phyloP scores from a whole-genome alignment of 768 basidiomycete genomes.

The Ramaria sp. region DNA sequence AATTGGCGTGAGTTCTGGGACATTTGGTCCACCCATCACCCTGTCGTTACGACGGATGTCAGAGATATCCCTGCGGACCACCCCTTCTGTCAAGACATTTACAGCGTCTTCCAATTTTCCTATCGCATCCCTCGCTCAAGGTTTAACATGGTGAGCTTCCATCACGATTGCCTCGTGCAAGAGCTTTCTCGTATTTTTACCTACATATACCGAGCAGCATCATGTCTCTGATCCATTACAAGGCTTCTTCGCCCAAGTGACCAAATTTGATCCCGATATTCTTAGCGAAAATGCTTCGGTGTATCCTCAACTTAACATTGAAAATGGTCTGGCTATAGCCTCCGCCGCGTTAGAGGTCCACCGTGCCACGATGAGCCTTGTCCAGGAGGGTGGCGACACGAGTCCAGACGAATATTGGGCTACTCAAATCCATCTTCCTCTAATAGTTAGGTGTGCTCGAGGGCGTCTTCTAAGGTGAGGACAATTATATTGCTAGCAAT shows the following conservation, averaged over 20 bases:
- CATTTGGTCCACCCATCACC: background rate
- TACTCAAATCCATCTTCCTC: background rate
- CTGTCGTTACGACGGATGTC: background rate
- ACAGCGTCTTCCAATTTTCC: background rate
- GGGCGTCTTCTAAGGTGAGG: background rate
- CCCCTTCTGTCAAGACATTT: background rate
- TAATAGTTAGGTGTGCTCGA: background rate
- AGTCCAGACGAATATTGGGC: background rate
- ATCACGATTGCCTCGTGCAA: background rate
- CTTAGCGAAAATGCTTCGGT: background rate
- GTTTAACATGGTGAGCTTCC: background rate
- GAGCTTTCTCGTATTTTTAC: background rate
- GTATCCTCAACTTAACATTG: background rate
- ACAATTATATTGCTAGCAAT: background rate
- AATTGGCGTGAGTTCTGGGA: background rate
- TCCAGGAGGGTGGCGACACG: background rate
- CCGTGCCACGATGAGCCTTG: background rate
- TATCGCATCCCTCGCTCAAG: background rate
- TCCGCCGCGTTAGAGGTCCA: background rate
- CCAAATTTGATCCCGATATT: background rate
- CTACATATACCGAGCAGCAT: background rate
- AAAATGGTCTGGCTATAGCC: background rate
- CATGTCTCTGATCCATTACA: background rate
- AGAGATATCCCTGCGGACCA: background rate
- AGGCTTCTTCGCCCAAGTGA: background rate